Evolutionary conservation across 2,329 filamentous ascomycete species (phyloP).

Genomic region (Stylonectria norvegica): DNA sequence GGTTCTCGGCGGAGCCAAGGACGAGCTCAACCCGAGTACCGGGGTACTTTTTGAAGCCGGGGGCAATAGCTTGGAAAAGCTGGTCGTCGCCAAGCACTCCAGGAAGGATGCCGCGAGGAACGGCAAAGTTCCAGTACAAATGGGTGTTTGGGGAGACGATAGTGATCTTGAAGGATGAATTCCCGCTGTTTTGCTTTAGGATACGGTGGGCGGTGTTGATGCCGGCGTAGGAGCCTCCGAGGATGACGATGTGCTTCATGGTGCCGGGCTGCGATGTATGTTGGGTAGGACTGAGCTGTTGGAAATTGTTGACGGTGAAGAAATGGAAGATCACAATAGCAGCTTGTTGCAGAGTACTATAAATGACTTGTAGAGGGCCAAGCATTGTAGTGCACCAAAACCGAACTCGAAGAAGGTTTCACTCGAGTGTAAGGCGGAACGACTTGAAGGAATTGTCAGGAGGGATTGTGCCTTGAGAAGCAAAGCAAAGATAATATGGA

Average conservation of each 20-base stretch:
- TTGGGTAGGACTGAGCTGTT: not conserved
- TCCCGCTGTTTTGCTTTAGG: conserved; percentile 3
- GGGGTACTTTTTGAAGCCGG: conserved; percentile 5
- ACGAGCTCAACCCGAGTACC: conserved; percentile 1
- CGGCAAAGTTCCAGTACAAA: conserved; percentile 4
- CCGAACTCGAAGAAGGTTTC: not conserved
- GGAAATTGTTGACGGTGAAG: not conserved
- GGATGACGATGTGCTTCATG: conserved; percentile 5
- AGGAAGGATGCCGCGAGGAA: conserved; percentile 1
- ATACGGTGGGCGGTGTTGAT: conserved; percentile 3
- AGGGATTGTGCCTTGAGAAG: not conserved
- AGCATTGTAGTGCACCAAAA: not conserved
- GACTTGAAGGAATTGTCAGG: not conserved
- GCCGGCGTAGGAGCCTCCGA: conserved; percentile 5
- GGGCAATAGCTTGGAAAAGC: conserved; percentile 2
- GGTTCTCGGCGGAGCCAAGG: not conserved
- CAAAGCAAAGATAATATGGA: not conserved
- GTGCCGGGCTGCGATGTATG: not conserved
- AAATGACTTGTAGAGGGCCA: not conserved
- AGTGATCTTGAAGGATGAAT: not conserved
- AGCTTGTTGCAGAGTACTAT: not conserved
- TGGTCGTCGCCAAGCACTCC: conserved; percentile 1
- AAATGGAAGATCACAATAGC: not conserved
- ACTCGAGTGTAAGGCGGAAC: too few relatives aligned
- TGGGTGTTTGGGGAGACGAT: conserved; percentile 3